Conservation (phyloP, 2,329 filamentous ascomycete species). For the Hypoxylon rubiginosum region DNA sequence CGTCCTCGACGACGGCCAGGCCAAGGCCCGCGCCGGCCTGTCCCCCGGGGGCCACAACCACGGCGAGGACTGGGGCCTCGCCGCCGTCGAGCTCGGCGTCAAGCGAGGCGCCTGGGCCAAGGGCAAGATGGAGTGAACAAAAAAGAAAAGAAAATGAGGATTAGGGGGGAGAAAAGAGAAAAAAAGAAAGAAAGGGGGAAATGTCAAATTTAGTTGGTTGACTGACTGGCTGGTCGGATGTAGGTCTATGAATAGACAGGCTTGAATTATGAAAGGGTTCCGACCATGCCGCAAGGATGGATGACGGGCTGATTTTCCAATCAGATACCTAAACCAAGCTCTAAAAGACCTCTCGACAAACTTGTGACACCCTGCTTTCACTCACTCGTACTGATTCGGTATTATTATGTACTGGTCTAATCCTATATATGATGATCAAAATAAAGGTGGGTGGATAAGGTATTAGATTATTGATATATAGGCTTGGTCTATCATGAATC, state of each 20-base stretch:
- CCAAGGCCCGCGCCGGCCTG: slow-evolving; percentile 84
- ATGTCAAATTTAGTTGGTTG: neutral
- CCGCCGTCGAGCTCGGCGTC: slow-evolving; percentile 92
- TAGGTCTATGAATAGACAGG: neutral
- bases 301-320: slow-evolving; percentile 4
- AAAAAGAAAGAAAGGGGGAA: slow-evolving; percentile 2
- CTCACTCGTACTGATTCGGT: neutral
- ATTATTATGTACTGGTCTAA: neutral
- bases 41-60: slow-evolving; percentile 83
- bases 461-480: slow-evolving; percentile 53
- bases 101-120: slow-evolving; percentile 88
- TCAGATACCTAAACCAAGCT: slow-evolving; percentile 13
- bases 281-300: slow-evolving; percentile 1
- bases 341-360: neutral
- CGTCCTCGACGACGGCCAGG: slow-evolving; percentile 89
- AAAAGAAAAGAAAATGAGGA: too few relatives aligned
- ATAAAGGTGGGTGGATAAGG: slow-evolving; percentile 36
- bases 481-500: slow-evolving; percentile 49
- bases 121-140: slow-evolving; percentile 73
- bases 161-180: slow-evolving; percentile 9
- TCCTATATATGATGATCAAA: slow-evolving; percentile 29
- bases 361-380: neutral
- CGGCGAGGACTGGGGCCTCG: slow-evolving; percentile 94
- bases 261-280: neutral
- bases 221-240: neutral